A percentile compares a stretch with the other conserved stretches of the same genome.
Conservation (phyloP, 495 filamentous ascomycete species). For the Penicillium coffeae region DNA sequence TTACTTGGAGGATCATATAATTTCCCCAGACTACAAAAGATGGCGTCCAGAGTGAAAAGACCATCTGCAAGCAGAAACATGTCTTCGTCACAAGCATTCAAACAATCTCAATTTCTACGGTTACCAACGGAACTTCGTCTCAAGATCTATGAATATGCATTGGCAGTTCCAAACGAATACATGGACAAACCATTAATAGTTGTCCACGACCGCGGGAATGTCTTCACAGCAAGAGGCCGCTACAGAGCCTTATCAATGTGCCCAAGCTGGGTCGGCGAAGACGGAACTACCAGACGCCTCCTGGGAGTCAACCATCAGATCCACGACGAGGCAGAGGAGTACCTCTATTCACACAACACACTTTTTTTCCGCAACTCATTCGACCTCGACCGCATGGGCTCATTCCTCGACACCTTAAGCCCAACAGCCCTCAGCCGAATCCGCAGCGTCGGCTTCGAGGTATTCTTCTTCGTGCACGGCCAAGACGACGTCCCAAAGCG, state of each 20-base stretch:
- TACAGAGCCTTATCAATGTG: slow-evolving; percentile 35
- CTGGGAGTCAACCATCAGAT: slow-evolving; percentile 36
- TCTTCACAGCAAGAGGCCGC: slow-evolving; percentile 29
- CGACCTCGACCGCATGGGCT: slow-evolving; percentile 31
- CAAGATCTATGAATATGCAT: slow-evolving; percentile 41
- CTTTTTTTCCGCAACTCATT: slow-evolving; percentile 43
- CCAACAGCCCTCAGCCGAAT: slow-evolving; percentile 29
- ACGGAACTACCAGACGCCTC: slow-evolving; percentile 28
- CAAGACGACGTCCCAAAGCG: slow-evolving; percentile 37
- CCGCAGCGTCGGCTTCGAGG: slow-evolving; percentile 40
- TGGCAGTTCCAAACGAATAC: slow-evolving; percentile 34
- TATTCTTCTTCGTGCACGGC: slow-evolving; percentile 40
- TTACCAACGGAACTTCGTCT: slow-evolving; percentile 38
- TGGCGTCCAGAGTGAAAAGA: no score
- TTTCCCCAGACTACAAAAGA: no score
- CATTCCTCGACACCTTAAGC: slow-evolving; percentile 37
- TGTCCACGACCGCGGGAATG: slow-evolving; percentile 30
- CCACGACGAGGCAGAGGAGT: slow-evolving; percentile 40
- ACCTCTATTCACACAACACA: slow-evolving; percentile 37
- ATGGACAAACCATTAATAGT: slow-evolving; percentile 34
- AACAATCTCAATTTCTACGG: slow-evolving; percentile 18
- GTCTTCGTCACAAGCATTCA: neutral
- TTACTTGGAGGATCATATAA: no score
- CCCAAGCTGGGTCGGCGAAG: slow-evolving; percentile 34
- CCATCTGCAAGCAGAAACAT: no score